Evolutionary conservation across 164 flowering plant genomes (phyloP).

Genomic region (Buxus sempervirens): DNA sequence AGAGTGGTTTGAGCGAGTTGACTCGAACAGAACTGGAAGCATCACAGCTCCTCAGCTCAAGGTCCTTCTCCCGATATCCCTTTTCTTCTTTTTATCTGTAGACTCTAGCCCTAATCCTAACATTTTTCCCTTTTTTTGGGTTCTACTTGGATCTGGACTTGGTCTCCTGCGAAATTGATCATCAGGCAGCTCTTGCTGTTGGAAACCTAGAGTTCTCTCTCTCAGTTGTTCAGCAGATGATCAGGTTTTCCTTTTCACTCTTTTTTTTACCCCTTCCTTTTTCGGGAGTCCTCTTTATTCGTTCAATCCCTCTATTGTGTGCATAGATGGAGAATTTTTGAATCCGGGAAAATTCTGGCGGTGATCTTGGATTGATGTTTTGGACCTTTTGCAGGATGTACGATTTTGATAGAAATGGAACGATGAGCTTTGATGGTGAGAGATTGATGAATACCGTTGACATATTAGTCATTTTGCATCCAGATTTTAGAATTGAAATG

Average conservation of each 20-base stretch:
- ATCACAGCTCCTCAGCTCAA: conserved; percentile 68
- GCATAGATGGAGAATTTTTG: not conserved
- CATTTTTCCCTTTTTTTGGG: not conserved
- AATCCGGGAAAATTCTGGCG: too few species aligned
- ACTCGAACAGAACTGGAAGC: conserved; percentile 57
- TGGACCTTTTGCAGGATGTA: conserved; percentile 52
- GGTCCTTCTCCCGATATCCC: conserved; percentile 26
- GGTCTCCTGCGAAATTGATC: conserved; percentile 3
- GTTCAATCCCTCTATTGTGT: not conserved
- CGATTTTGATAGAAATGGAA: conserved; percentile 78
- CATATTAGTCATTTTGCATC: not conserved
- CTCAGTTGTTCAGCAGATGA: conserved; percentile 83
- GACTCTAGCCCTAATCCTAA: not conserved
- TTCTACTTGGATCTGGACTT: not conserved
- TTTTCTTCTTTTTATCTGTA: not conserved
- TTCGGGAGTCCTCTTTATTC: not conserved
- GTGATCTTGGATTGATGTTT: conserved; percentile 3
- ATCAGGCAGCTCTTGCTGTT: conserved; percentile 57
- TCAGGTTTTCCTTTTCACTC: conserved; percentile 45
- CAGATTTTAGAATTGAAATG: not conserved
- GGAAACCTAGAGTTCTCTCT: conserved; percentile 67
- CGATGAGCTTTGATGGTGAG: conserved; percentile 76
- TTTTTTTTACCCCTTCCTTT: too few species aligned
- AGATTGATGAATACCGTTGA: not conserved
- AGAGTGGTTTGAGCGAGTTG: conserved; percentile 85